Base-by-base conservation (phyloP, 768 basidiomycete genomes). In the Calocera cornea region DNA sequence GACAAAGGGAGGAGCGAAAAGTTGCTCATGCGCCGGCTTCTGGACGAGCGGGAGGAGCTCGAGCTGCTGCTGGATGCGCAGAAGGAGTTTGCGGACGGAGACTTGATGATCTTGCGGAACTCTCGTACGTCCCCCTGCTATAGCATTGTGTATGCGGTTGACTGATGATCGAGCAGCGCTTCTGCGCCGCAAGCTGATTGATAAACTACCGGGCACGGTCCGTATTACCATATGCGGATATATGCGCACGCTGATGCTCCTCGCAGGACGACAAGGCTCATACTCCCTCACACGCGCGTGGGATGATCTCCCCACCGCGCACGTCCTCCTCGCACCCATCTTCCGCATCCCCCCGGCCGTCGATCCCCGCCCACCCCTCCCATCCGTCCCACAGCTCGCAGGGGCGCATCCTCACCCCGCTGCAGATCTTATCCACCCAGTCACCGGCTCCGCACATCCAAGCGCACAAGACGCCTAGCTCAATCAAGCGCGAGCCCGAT, bases 31-130 rank as follows among this genome's bases (percentile, higher is more conserved):
- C 11, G 54, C 7, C 24, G 54, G 27, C 54, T 60, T 11, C 14
- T 60, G 54, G 54, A 60, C 54, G 54, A 60, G 54, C 11, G 54
- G 54, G 54, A 27, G 27, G 54, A 60, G 54, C 54, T 60, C 2
- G 54, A 60, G 54, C 31, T 60, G 31, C 54, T 60, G 54, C 24
- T 60, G 7, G 54, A 60, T 5, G 22, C 27, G 54, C 54, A 60
- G 31, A 33, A 33, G 31, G 54, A 60, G 54, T 60, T 60, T 22
- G 2, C 14, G 27, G 54, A 60, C 31, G 10, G 27, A 14, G 54
- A 60, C 31, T 19, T 60, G 11, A 10, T 7, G 5, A 60, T 60
- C 54, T 5, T 60, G 14, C 54, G 54, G 31, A 60, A 27, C 10
- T 60, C 54, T 60, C 54, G 54, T 60, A 22, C 27, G 54, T 31